Conservation (phyloP, 2,329 filamentous ascomycete genomes). For the Fusarium sp. region DNA sequence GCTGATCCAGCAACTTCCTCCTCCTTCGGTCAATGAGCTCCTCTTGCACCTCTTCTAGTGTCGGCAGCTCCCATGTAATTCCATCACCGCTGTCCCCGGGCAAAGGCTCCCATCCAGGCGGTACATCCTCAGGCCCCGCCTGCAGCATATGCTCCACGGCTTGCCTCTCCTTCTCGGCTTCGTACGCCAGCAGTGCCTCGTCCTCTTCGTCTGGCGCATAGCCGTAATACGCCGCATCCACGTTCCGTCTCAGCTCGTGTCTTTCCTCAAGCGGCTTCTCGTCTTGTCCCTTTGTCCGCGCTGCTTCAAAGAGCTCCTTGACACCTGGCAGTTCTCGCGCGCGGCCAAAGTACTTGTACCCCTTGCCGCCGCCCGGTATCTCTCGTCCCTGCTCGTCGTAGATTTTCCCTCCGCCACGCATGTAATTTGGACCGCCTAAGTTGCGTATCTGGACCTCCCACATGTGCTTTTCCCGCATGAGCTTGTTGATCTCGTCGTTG, state of each 20-base stretch:
- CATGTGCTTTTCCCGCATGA: conserved; percentile 99
- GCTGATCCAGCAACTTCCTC: conserved; percentile 86
- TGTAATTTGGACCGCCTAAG: conserved; percentile 97
- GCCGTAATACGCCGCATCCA: conserved; percentile 96
- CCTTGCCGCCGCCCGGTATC: conserved; percentile 83
- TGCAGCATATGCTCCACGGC: conserved; percentile 79
- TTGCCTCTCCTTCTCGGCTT: conserved; percentile 86
- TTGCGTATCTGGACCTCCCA: conserved; percentile 98
- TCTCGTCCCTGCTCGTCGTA: conserved; percentile 83
- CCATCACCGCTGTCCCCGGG: conserved; percentile 92
- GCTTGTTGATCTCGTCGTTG: conserved; percentile 99
- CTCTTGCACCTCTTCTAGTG: conserved; percentile 92
- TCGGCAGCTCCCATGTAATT: conserved; percentile 85
- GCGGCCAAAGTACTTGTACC: conserved; percentile 94
- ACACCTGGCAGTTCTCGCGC: conserved; percentile 93
- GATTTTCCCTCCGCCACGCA: conserved; percentile 79
- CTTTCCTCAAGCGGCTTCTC: conserved; percentile 78
- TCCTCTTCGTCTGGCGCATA: conserved; percentile 96
- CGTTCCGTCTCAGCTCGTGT: conserved; percentile 79
- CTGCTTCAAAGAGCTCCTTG: conserved; percentile 94
- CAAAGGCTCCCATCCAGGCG: conserved; percentile 85
- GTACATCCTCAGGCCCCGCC: conserved; percentile 69
- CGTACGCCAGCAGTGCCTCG: conserved; percentile 83
- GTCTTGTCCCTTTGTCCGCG: conserved; percentile 69
- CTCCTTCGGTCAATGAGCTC: conserved; percentile 91